Evolutionary conservation across 306 rosid species (phyloP), one percentile per base, ranked within the genome.

Genomic region (Luffa acutangula): DNA sequence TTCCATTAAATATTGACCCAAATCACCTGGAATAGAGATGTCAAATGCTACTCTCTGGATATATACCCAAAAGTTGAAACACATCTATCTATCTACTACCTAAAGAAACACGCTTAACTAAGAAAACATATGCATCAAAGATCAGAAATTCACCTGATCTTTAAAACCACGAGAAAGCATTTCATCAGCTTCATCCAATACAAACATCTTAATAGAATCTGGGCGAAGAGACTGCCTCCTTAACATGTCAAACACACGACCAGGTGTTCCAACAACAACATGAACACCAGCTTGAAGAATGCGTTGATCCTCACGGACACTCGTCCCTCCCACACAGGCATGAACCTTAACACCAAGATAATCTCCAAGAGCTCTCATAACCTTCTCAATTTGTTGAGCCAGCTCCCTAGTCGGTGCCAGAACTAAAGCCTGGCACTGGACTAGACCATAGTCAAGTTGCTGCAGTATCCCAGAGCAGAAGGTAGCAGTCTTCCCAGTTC

Each of bases 151-250:
- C 65, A 94, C 98, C 98, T 95, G 97, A 79, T 92, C 97, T 87
- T 95, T 95, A 85, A 95, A 95, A 84, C 98, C 98, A 53, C 97
- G 95, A 11, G 98, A 95, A 81, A 95, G 98, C 98, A 95, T 95
- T 81, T 95, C 97, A 85, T 95, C 98, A 13, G 98, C 98, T 80
- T 95, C 98, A 80, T 95, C 98, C 84, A 95, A 69, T 53, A 94
- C 97, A 88, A 95, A 95, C 97, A 95, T 91, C 87, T 33, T 95
- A 70, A 92, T 95, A 83, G 63, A 78, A 84, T 95, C 98, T 2
- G 97, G 91, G 57, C 88, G 93, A 59, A 95, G 98, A 42, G 98
- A 95, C 81, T 95, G 97, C 85, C 98, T 91, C 62, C 97, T 88
- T 82, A 92, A 80, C 98, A 95, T 91, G 88, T 95, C 97, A 78